These are phyloP conservation scores for Raphanus raphanistrum DNA, from an alignment of 345 rosid genomes.

Conservation along the genomic window DNA sequence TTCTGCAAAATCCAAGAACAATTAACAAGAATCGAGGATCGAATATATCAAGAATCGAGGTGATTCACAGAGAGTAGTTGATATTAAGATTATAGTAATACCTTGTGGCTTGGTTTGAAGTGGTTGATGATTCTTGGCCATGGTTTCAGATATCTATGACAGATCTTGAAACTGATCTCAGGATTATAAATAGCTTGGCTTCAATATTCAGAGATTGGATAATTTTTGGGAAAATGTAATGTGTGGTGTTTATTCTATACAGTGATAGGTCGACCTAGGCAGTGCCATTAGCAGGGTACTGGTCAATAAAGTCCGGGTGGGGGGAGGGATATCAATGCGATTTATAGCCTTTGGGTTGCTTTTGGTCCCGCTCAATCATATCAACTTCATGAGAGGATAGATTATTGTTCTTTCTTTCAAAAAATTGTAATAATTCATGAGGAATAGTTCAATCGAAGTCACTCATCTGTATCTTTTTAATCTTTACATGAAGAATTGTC, in stretches of 20 bases:
- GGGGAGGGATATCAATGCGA: neutral
- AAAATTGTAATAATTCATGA: neutral
- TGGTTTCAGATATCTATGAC: constrained; percentile 1
- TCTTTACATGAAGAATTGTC: neutral
- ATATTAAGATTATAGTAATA: neutral
- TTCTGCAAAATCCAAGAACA: neutral
- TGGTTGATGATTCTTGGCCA: constrained; percentile 14
- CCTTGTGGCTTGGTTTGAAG: constrained; percentile 4
- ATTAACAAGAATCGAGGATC: neutral
- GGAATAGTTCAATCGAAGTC: neutral
- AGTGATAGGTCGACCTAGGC: neutral
- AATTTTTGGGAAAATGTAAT: neutral
- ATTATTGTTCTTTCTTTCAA: neutral
- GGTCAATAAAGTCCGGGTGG: neutral
- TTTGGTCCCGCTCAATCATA: too few relatives aligned
- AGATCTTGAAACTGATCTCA: neutral
- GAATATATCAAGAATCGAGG: neutral
- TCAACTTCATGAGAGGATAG: too few relatives aligned
- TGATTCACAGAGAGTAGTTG: neutral
- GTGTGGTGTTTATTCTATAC: constrained; percentile 2
- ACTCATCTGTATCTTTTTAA: neutral
- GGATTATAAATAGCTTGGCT: neutral
- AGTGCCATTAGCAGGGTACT: neutral
- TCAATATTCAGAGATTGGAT: neutral
- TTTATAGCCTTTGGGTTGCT: neutral